A percentile compares a stretch with the other conserved stretches of the same genome.
These are phyloP conservation scores for Aspergillus phoenicis DNA, from an alignment of 2,329 filamentous ascomycete genomes.

Conservation along the genomic window DNA sequence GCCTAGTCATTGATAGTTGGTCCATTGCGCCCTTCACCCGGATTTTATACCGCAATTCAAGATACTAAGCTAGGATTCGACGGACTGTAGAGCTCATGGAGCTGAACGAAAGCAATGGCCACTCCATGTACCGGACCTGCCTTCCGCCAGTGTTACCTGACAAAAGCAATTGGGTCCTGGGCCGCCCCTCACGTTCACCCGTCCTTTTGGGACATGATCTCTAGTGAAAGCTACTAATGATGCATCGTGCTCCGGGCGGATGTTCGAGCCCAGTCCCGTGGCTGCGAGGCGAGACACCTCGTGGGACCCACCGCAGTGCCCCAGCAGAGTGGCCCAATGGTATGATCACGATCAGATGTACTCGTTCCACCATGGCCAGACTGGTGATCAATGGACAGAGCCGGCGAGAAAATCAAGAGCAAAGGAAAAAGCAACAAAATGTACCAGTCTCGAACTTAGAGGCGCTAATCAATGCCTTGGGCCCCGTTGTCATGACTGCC, in stretches of 20 bases:
- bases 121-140: neutral
- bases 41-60: neutral
- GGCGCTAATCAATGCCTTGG: neutral
- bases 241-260: neutral
- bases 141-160: neutral
- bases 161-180: neutral
- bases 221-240: neutral
- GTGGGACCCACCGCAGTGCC: neutral
- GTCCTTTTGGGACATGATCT: conserved; percentile 1
- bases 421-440: neutral
- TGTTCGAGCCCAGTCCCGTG: neutral
- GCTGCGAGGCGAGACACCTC: conserved; percentile 5
- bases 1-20: neutral
- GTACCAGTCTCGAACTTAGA: neutral
- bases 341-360: neutral
- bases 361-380: neutral
- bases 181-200: conserved; percentile 1
- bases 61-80: neutral
- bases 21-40: neutral
- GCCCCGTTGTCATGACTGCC: neutral
- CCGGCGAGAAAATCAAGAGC: neutral
- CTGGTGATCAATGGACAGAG: neutral
- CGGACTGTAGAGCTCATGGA: neutral
- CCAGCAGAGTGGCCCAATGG: neutral
- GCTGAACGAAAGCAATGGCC: neutral